Base-by-base conservation (phyloP, 352 stramenopile genomes). In the Globisporangium polare region DNA sequence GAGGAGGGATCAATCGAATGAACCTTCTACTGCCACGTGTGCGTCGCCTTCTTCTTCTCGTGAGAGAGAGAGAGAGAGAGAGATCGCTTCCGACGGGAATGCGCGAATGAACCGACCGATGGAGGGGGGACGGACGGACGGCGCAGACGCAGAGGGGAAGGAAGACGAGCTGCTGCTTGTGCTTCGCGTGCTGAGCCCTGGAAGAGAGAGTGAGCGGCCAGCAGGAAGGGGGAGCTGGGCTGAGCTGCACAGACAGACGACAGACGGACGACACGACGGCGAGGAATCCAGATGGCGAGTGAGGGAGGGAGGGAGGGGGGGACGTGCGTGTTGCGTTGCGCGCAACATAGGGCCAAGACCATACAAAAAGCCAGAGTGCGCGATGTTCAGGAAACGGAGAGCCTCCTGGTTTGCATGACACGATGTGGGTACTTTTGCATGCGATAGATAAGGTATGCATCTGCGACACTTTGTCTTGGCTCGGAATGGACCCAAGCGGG, bases 151-250 rank as follows among this genome's bases (percentile, higher is more conserved):
- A 18, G 50, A n/a, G 49, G 35, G 50, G 50, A 29, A 17, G 33
- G 49, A 31, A 39, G 47, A 53, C 22, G 29, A 37, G 24, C 31
- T 27, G 37, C 29, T 33, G 29, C 27, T 26, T 39, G 46, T 49
- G 57, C 59, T 65, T 50, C 52, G 60, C 27, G 60, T 50, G 52
- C 60, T 66, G 60, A 50, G 58, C 60, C 29, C 60, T 66, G 53
- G 60, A 66, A 66, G 60, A 60, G 60, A 66, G 60, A 66, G 60
- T 66, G 60, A 66, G 52, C 33, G 52, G 15, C 31, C 24, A 53
- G 27, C 15, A 33, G 35, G 26, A 15, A 7, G 13, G 24, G 12
- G 47, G 49, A 54, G 49, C 10, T 39, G 9, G 17, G 47, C 1
- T 17, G 26, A 3, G 18, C 29, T 33, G 29, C 46, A 24, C 49